Evolutionary conservation across 352 stramenopile species (phyloP).

Genomic region (Globisporangium paddicum): DNA sequence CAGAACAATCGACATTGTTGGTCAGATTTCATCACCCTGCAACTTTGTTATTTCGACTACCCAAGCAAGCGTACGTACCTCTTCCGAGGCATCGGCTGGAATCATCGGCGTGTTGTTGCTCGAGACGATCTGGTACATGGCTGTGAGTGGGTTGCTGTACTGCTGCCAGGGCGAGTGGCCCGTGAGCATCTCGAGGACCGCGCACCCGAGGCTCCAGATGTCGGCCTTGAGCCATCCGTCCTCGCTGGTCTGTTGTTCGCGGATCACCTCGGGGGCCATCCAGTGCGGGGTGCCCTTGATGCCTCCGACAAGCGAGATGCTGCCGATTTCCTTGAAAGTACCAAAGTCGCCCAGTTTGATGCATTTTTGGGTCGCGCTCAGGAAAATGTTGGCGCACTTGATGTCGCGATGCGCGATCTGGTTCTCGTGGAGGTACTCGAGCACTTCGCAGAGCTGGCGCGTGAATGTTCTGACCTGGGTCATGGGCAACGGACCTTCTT

Average conservation of each 20-base stretch:
- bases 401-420: conserved; percentile 88
- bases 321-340: conserved; percentile 68
- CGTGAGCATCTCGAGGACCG: conserved; percentile 92
- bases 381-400: conserved; percentile 85
- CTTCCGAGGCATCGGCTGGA: conserved; percentile 41
- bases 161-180: conserved; percentile 86
- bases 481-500: conserved; percentile 39
- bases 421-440: conserved; percentile 85
- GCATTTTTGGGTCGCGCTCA: conserved; percentile 24
- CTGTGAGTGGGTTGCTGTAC: conserved; percentile 85
- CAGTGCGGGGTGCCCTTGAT: conserved; percentile 89
- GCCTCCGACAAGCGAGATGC: conserved; percentile 58
- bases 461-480: conserved; percentile 55
- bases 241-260: conserved; percentile 40
- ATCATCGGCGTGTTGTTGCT: conserved; percentile 65
- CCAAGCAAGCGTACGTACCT: conserved; percentile 31
- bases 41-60: no score
- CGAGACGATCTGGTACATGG: conserved; percentile 89
- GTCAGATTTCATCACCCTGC: no score
- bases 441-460: conserved; percentile 72
- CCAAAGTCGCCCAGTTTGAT: conserved; percentile 83
- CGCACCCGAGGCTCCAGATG: conserved; percentile 92
- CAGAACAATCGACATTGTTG: no score
- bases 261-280: conserved; percentile 91
- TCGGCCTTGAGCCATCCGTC: conserved; percentile 88